phyloP scores from a whole-genome alignment of 2,329 filamentous ascomycete genomes.

The Colletotrichum acutatum region DNA sequence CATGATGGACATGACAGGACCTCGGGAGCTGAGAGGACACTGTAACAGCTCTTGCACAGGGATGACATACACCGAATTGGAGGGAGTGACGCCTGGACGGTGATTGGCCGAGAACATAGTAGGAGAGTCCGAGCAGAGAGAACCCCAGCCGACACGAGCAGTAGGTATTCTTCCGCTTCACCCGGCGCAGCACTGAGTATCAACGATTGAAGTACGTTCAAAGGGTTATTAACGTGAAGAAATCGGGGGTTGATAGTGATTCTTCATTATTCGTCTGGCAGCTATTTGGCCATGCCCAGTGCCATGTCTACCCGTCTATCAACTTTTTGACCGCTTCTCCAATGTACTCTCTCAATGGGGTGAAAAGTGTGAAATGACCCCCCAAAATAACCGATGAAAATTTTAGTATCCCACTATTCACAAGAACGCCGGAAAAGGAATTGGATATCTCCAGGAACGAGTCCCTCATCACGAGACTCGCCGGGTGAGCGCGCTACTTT shows the following conservation, averaged over 20 bases:
- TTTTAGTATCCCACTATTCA: slow-evolving; percentile 11
- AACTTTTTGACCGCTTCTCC: slow-evolving; percentile 16
- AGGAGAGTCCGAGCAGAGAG: background rate
- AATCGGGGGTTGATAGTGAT: background rate
- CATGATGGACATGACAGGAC: slow-evolving; percentile 9
- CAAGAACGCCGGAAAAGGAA: slow-evolving; percentile 16
- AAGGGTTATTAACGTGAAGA: background rate
- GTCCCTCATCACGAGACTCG: background rate
- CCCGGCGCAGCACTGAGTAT: background rate
- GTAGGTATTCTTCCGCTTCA: background rate
- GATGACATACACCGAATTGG: slow-evolving; percentile 4
- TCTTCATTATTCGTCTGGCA: background rate
- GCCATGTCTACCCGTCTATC: background rate
- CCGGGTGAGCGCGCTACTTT: background rate
- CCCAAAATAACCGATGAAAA: slow-evolving; percentile 1
- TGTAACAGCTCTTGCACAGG: slow-evolving; percentile 31
- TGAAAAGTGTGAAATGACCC: background rate
- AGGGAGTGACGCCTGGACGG: background rate
- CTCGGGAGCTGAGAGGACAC: slow-evolving; percentile 22
- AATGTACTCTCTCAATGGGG: background rate
- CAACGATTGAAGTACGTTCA: background rate
- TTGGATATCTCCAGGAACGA: background rate
- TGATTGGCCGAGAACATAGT: slow-evolving; percentile 22
- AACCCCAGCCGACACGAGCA: slow-evolving; percentile 5
- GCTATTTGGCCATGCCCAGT: background rate